Evolutionary conservation across 805 yeast species (phyloP).

Genomic region (Candida peoriensis): DNA sequence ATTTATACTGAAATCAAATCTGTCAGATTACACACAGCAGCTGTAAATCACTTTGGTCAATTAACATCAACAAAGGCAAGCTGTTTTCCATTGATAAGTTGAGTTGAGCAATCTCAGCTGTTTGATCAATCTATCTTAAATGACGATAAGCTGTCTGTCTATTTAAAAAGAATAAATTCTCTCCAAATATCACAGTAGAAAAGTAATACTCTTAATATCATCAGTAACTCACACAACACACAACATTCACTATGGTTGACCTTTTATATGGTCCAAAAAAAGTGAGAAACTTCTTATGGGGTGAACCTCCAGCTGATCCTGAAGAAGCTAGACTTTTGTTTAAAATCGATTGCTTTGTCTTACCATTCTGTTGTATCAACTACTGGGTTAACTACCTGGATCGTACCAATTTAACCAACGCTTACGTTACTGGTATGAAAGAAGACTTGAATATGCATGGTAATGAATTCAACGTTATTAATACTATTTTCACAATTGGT

Average conservation of each 20-base stretch:
- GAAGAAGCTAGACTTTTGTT: constrained; percentile 17
- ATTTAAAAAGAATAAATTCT: too few relatives aligned
- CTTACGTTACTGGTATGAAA: constrained; percentile 66
- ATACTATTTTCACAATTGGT: constrained; percentile 56
- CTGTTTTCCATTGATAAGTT: too few relatives aligned
- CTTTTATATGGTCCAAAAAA: constrained; percentile 8
- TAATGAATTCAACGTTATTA: constrained; percentile 44
- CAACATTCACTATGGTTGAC: constrained; percentile 10
- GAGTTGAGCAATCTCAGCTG: too few relatives aligned
- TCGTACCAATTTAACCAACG: constrained; percentile 48
- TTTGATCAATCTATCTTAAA: too few relatives aligned
- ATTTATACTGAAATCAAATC: too few relatives aligned
- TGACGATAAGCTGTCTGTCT: too few relatives aligned
- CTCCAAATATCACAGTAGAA: too few relatives aligned
- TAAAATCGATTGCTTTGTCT: constrained; percentile 24
- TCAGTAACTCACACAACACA: too few relatives aligned
- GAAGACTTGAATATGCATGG: constrained; percentile 46
- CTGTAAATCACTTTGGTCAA: too few relatives aligned
- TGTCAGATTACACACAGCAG: too few relatives aligned
- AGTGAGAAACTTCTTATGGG: constrained; percentile 20
- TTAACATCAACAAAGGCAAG: too few relatives aligned
- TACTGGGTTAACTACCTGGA: constrained; percentile 49
- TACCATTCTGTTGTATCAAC: constrained; percentile 17
- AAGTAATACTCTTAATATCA: too few relatives aligned
- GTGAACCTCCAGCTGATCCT: constrained; percentile 20